These are phyloP conservation scores for Jamesozyma hellenica DNA, from an alignment of 805 yeast species.

Conservation along the genomic window DNA sequence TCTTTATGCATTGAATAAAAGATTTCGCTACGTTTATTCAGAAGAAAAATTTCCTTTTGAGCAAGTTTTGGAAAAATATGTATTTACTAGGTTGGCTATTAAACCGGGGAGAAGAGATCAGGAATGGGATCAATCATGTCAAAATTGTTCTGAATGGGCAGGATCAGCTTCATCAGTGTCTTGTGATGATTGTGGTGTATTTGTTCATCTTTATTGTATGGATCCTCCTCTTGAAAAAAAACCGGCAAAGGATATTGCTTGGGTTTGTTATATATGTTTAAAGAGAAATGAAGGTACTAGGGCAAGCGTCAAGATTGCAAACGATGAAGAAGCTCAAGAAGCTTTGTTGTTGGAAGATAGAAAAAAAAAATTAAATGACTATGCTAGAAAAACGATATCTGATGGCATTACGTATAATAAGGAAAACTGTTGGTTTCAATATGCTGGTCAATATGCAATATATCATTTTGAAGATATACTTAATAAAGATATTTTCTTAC, in stretches of 20 bases:
- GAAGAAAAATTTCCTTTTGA: slow-evolving; percentile 38
- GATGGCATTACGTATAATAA: slow-evolving; percentile 6
- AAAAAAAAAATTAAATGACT: slow-evolving; percentile 10
- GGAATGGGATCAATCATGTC: slow-evolving; percentile 39
- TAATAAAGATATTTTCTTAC: slow-evolving; percentile 11
- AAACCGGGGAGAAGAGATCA: slow-evolving; percentile 1
- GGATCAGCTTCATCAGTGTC: slow-evolving; percentile 57
- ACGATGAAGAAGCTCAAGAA: slow-evolving; percentile 7
- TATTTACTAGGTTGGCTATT: slow-evolving; percentile 3
- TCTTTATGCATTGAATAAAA: slow-evolving; percentile 49
- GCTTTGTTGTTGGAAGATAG: slow-evolving; percentile 2
- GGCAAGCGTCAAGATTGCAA: slow-evolving; percentile 7
- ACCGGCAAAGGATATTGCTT: slow-evolving; percentile 80
- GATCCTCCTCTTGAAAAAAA: slow-evolving; percentile 73
- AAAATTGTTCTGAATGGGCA: slow-evolving; percentile 80
- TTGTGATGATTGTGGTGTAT: slow-evolving; percentile 67
- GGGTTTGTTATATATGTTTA: slow-evolving; percentile 82
- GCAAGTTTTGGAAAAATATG: slow-evolving; percentile 18
- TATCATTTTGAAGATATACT: slow-evolving; percentile 16
- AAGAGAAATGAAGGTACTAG: slow-evolving; percentile 40
- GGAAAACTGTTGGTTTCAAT: slow-evolving; percentile 24
- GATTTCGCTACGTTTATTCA: slow-evolving; percentile 65
- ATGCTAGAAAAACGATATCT: slow-evolving; percentile 10
- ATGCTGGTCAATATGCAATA: slow-evolving; percentile 20
- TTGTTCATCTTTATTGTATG: slow-evolving; percentile 73